Evolutionary conservation across 768 basidiomycete genomes (phyloP).

Genomic region (Collybiopsis luxurians): DNA sequence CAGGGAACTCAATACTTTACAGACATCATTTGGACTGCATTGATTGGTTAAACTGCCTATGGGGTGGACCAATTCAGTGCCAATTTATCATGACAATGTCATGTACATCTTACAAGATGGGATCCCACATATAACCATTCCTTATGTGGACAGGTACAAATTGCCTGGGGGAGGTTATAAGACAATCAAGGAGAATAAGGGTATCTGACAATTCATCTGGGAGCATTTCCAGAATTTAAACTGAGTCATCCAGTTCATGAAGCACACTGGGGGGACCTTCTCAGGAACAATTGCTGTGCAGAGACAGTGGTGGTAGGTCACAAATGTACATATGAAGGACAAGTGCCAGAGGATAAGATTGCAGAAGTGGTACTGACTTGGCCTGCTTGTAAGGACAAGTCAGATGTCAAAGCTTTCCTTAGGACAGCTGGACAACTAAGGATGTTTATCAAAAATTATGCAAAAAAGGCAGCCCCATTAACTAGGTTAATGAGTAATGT

Average conservation of each 20-base stretch:
- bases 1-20: too few species aligned
- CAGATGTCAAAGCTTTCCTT: slow-evolving; percentile 13
- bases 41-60: too few species aligned
- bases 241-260: slow-evolving; percentile 31
- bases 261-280: slow-evolving; percentile 33
- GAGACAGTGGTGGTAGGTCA: slow-evolving; percentile 34
- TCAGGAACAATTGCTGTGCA: slow-evolving; percentile 29
- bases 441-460: slow-evolving; percentile 13
- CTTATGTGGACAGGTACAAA: too few species aligned
- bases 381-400: neutral
- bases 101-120: too few species aligned
- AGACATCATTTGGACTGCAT: too few species aligned
- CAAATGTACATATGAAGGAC: slow-evolving; percentile 30
- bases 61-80: too few species aligned
- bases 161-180: too few species aligned
- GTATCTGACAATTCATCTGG: too few species aligned
- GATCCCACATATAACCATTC: too few species aligned
- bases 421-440: slow-evolving; percentile 5
- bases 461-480: neutral
- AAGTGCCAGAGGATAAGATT: slow-evolving; percentile 15
- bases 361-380: slow-evolving; percentile 4
- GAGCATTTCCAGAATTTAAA: slow-evolving; percentile 35
- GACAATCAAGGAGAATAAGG: too few species aligned
- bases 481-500: neutral
- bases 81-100: too few species aligned